phyloP scores from a whole-genome alignment of 2,329 filamentous ascomycete species.

The Cytospora leucostoma region DNA sequence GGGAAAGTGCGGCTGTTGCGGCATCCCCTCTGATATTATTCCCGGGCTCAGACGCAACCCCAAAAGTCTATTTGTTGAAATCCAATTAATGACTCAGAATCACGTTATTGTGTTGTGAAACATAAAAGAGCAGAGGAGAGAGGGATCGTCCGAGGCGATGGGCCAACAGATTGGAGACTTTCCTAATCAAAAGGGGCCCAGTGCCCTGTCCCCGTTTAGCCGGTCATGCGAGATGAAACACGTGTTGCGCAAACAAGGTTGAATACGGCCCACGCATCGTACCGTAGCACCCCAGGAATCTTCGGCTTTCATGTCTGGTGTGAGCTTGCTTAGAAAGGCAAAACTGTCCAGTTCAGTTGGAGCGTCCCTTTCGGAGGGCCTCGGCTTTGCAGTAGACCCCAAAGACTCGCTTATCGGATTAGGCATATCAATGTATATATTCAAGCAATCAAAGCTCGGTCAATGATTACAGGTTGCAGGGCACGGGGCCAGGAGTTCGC shows the following conservation, averaged over 20 bases:
- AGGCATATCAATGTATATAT: not conserved
- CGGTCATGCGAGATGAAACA: constrained; percentile 26
- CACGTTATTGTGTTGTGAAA: constrained; percentile 24
- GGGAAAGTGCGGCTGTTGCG: not conserved
- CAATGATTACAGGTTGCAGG: constrained; percentile 5
- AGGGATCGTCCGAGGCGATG: constrained; percentile 16
- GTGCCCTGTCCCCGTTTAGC: constrained; percentile 1
- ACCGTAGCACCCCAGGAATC: constrained; percentile 10
- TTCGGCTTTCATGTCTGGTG: constrained; percentile 4
- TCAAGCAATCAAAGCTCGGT: not conserved
- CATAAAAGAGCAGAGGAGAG: constrained; percentile 14
- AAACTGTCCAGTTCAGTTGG: constrained; percentile 4
- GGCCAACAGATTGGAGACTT: constrained; percentile 15
- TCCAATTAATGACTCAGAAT: constrained; percentile 22
- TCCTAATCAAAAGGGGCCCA: constrained; percentile 10
- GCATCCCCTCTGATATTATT: not conserved
- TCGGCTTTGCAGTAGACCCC: constrained; percentile 19
- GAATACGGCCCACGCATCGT: constrained; percentile 20
- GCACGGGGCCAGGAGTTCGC: constrained; percentile 10
- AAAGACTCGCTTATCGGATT: constrained; percentile 7
- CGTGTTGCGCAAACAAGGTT: constrained; percentile 27
- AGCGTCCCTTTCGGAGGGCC: constrained; percentile 13
- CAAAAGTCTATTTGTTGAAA: constrained; percentile 7
- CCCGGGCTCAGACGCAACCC: not conserved
- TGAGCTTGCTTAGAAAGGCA: constrained; percentile 10